Evolutionary conservation across 140 eudicot species (phyloP).

Genomic region (Anethum foeniculum): DNA sequence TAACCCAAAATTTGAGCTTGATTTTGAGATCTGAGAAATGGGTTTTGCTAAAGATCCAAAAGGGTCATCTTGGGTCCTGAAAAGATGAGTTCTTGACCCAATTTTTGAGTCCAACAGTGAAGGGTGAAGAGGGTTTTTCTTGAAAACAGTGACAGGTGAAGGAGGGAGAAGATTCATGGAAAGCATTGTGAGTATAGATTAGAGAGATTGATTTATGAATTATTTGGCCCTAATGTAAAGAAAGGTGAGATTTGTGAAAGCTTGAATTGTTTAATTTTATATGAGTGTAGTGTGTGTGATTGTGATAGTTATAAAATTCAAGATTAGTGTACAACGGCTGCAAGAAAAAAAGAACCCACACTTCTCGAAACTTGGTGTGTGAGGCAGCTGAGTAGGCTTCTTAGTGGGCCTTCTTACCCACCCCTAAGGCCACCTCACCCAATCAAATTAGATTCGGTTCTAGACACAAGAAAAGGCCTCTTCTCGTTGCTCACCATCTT

Average conservation of each 20-base stretch:
- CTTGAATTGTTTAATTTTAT: background rate
- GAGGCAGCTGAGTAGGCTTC: conserved; percentile 1
- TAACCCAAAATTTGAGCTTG: conserved; percentile 10
- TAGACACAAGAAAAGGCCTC: too few species aligned
- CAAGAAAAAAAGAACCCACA: conserved; percentile 3
- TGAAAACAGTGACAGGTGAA: conserved; percentile 44
- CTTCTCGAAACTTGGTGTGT: background rate
- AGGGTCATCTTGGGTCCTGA: conserved; percentile 24
- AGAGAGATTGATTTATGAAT: background rate
- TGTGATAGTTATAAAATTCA: background rate
- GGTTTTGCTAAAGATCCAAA: conserved; percentile 24
- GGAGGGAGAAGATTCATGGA: conserved; percentile 62
- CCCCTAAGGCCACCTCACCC: background rate
- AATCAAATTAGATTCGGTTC: too few species aligned
- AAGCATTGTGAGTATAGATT: conserved; percentile 21
- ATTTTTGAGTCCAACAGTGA: conserved; percentile 29
- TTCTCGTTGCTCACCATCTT: too few species aligned
- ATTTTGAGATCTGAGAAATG: conserved; percentile 28
- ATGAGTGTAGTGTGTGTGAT: background rate
- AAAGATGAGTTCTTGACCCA: conserved; percentile 15
- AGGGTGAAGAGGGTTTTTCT: conserved; percentile 27
- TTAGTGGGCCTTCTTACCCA: background rate
- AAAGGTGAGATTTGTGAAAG: background rate
- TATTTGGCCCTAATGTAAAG: background rate
- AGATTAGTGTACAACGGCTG: conserved; percentile 1